Percentiles rank a stretch among this genome's conserved stretches.
Conservation (phyloP, 1,284 basidiomycete species). For the Macrocystidia cucumis region DNA sequence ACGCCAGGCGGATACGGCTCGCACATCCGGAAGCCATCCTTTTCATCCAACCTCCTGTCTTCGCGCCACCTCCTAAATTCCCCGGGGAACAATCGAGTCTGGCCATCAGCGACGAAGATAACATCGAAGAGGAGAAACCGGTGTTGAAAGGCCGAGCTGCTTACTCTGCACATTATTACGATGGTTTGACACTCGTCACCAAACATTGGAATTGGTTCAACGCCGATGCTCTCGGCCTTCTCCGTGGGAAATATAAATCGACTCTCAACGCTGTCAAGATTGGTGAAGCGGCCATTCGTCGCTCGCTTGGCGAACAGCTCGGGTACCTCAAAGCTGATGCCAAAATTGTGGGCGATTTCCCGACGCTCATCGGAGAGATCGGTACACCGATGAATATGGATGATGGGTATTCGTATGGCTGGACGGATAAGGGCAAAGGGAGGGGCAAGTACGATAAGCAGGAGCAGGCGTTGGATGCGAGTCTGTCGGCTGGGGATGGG, state of each 20-base stretch:
- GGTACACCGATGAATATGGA: constrained; percentile 95
- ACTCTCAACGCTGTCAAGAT: constrained; percentile 65
- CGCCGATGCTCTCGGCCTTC: constrained; percentile 87
- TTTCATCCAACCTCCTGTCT: constrained; percentile 92
- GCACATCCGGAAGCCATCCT: constrained; percentile 83
- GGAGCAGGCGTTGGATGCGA: constrained; percentile 86
- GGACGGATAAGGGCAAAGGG: constrained; percentile 66
- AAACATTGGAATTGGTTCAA: constrained; percentile 97
- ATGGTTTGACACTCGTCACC: constrained; percentile 81
- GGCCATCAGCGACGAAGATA: constrained; percentile 45
- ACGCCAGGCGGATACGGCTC: constrained; percentile 55
- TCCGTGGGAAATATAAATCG: constrained; percentile 82
- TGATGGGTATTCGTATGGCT: constrained; percentile 77
- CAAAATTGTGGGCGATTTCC: constrained; percentile 60
- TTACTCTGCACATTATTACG: constrained; percentile 90
- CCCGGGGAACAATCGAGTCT: no score
- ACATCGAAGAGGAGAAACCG: no score
- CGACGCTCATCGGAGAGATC: constrained; percentile 93
- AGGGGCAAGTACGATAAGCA: constrained; percentile 78
- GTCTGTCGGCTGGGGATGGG: constrained; percentile 86
- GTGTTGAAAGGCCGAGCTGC: constrained; percentile 67
- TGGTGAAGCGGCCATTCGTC: constrained; percentile 79
- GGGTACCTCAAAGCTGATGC: constrained; percentile 73
- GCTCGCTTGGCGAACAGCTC: constrained; percentile 80
- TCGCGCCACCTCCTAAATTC: constrained; percentile 76